Conservation (phyloP, 108 stramenopile genomes). For the Skeletonema potamos region DNA sequence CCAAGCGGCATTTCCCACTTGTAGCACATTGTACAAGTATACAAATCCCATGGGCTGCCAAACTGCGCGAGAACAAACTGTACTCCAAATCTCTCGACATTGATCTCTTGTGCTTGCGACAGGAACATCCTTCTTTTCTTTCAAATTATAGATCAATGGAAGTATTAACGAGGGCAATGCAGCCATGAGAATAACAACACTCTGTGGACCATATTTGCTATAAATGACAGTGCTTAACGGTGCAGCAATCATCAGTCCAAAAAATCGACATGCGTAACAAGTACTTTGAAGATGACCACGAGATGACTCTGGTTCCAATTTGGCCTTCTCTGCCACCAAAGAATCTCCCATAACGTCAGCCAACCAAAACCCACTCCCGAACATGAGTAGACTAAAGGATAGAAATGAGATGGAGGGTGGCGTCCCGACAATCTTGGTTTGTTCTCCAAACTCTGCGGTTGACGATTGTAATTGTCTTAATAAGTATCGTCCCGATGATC, state of each 20-base stretch:
- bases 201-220: slow-evolving; percentile 52
- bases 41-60: slow-evolving; percentile 92
- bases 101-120: slow-evolving; percentile 66
- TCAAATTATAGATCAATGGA: slow-evolving; percentile 59
- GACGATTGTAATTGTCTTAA: slow-evolving; percentile 21
- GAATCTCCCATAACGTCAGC: slow-evolving; percentile 88
- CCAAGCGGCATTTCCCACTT: slow-evolving; percentile 87
- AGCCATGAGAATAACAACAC: slow-evolving; percentile 63
- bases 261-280: slow-evolving; percentile 84
- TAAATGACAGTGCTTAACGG: slow-evolving; percentile 71
- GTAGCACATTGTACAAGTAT: slow-evolving; percentile 83
- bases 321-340: slow-evolving; percentile 88
- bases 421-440: neutral
- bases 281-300: slow-evolving; percentile 75
- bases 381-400: slow-evolving; percentile 48
- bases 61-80: slow-evolving; percentile 81
- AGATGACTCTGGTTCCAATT: slow-evolving; percentile 69
- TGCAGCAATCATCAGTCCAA: slow-evolving; percentile 81
- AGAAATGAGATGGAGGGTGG: slow-evolving; percentile 72
- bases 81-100: slow-evolving; percentile 80
- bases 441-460: neutral
- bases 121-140: slow-evolving; percentile 55
- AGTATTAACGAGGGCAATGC: slow-evolving; percentile 61
- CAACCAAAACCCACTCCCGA: slow-evolving; percentile 83
- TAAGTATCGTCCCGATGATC: slow-evolving; percentile 8